Base-by-base conservation (phyloP, 345 rosid genomes). In the Populus tremula region DNA sequence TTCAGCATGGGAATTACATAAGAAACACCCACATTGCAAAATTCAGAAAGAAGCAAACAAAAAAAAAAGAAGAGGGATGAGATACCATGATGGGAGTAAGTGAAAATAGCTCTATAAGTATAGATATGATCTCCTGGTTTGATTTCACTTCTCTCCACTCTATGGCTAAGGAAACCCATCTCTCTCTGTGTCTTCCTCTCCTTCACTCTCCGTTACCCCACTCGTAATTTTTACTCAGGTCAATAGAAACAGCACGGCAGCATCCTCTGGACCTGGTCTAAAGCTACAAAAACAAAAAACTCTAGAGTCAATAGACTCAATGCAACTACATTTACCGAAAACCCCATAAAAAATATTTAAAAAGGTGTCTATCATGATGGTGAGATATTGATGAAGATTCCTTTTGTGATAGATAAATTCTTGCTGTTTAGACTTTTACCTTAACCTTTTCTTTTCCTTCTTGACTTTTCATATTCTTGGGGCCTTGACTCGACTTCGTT, bases 11-110 rank as follows among this genome's bases (percentile, higher is more conserved):
- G 35, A 61, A 78, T 74, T 18, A 53, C 59, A 35, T 12, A 63
- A 12, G 49, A 73, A 1, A 39, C 68, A 79, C 21, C 79, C 78
- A 77, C 84, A 79, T 71, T 84, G 56, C 78, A 73, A 53, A 78
- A 67, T 41, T 17, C 16, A 35, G 36, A 20, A 45, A 61, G 10
- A 63, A 11, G 43, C 21, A 33, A 33, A 33, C 35, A 33, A 82
- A 47, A 69, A 9, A 67, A 47, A 25, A 49, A 81, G 27, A 47
- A 6, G 70, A 43, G 80, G 66, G 63, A 69, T 39, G 54, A 68
- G 66, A 16, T 82, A 96, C 99, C 98, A 45, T 96, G 99, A 80
- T 96, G 98, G 83, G 99, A 94, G 82, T 96, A 94, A 77, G 99
- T 76, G 84, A 94, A 96, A 53, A 96, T 87, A 59, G 97, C 99